These are phyloP conservation scores for Thalassiosira sp. DNA, from an alignment of 352 stramenopile species.

Conservation along the genomic window DNA sequence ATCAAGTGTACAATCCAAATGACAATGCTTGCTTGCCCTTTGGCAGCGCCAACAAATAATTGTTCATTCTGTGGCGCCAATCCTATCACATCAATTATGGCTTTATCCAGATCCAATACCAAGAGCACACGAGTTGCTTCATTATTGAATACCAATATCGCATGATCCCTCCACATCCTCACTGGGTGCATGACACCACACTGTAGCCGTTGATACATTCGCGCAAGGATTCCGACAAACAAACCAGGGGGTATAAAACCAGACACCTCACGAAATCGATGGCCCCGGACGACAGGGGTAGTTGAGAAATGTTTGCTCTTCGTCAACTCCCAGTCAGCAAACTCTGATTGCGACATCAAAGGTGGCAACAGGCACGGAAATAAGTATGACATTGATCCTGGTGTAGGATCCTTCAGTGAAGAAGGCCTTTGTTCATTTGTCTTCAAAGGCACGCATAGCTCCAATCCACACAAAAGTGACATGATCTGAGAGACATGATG, in stretches of 20 bases:
- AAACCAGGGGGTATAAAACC: constrained; percentile 32
- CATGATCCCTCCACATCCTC: constrained; percentile 25
- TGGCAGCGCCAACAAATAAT: constrained; percentile 39
- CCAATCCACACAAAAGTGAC: constrained; percentile 21
- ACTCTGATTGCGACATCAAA: constrained; percentile 2
- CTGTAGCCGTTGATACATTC: constrained; percentile 16
- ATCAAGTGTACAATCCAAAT: constrained; percentile 38
- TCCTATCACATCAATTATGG: constrained; percentile 29
- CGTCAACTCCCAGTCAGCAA: not conserved
- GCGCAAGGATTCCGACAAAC: constrained; percentile 29
- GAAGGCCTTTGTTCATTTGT: not conserved
- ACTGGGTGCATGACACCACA: constrained; percentile 15
- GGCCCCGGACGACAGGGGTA: constrained; percentile 14
- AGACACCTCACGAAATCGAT: constrained; percentile 33
- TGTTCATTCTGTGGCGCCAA: constrained; percentile 14
- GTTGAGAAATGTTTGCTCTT: not conserved
- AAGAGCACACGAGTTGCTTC: constrained; percentile 18
- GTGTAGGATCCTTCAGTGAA: not conserved
- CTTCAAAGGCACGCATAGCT: constrained; percentile 28
- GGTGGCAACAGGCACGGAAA: constrained; percentile 31
- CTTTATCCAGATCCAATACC: constrained; percentile 9
- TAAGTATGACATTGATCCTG: constrained; percentile 17
- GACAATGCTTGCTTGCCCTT: constrained; percentile 27
- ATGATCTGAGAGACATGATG: constrained; percentile 32
- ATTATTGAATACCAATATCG: constrained; percentile 22